Conservation (phyloP, 768 basidiomycete species). For the Plicaturopsis crispa region DNA sequence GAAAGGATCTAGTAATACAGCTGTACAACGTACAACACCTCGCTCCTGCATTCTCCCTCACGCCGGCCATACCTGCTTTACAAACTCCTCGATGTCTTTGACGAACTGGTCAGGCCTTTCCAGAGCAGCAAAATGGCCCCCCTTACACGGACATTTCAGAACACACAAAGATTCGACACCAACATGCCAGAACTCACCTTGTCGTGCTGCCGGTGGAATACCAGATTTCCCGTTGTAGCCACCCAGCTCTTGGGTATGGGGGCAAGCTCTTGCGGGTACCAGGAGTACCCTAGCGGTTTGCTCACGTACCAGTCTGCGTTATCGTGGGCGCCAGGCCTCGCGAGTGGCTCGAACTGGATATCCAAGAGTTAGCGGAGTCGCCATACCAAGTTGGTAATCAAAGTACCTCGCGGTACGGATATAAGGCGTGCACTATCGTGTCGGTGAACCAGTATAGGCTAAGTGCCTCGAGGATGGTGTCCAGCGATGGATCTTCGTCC, state of each 20-base stretch:
- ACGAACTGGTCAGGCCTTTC: too few species aligned
- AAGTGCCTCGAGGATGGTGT: conserved; percentile 15
- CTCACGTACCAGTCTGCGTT: conserved; percentile 4
- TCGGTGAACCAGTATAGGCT: conserved; percentile 19
- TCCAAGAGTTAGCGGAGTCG: not conserved
- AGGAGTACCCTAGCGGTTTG: conserved; percentile 18
- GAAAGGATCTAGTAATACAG: too few species aligned
- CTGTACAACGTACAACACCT: too few species aligned
- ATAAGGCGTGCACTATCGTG: conserved; percentile 14
- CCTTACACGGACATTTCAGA: too few species aligned
- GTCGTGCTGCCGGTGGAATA: conserved; percentile 18
- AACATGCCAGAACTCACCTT: too few species aligned
- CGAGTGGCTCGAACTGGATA: too few species aligned
- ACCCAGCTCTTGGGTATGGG: conserved; percentile 17
- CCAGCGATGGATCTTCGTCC: conserved; percentile 12
- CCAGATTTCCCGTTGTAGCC: conserved; percentile 14
- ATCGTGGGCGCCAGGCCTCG: not conserved
- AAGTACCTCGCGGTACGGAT: conserved; percentile 14
- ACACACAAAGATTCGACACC: too few species aligned
- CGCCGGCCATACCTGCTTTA: too few species aligned
- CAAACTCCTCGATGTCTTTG: too few species aligned
- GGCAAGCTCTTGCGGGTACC: conserved; percentile 18
- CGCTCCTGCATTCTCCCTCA: too few species aligned
- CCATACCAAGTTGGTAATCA: not conserved
- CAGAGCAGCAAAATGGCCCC: too few species aligned